These are phyloP conservation scores for Xerocomus brunneocitrinus DNA, from an alignment of 768 basidiomycete species.

Conservation along the genomic window DNA sequence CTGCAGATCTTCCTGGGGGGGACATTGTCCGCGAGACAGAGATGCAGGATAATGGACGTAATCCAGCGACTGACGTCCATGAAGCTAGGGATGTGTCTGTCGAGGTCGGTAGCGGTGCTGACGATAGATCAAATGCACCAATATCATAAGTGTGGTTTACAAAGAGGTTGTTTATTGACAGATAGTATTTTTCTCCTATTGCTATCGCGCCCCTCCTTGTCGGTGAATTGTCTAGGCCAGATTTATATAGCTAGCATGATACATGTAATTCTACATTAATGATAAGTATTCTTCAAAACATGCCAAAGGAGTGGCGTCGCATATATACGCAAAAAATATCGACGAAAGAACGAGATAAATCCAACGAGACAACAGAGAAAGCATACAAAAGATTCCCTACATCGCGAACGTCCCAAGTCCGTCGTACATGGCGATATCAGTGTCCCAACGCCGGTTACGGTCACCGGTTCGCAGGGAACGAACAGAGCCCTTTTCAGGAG, in stretches of 20 bases:
- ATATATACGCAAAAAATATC: slow-evolving; percentile 13
- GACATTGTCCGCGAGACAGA: slow-evolving; percentile 1
- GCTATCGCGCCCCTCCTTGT: not conserved
- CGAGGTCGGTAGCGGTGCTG: slow-evolving; percentile 1
- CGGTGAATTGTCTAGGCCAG: not conserved
- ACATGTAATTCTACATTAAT: slow-evolving; percentile 31
- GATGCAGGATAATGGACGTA: not conserved
- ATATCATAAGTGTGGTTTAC: not conserved
- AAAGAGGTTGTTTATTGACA: not conserved
- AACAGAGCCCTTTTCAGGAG: slow-evolving; percentile 29
- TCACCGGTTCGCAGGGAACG: slow-evolving; percentile 24
- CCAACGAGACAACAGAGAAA: slow-evolving; percentile 11
- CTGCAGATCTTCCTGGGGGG: not conserved
- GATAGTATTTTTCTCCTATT: not conserved
- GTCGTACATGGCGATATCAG: slow-evolving; percentile 30
- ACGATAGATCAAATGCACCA: not conserved
- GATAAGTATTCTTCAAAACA: slow-evolving; percentile 16
- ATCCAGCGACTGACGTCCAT: not conserved
- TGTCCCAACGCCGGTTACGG: slow-evolving; percentile 22
- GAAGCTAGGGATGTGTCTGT: not conserved
- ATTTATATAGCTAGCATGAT: slow-evolving; percentile 17
- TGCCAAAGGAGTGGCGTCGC: slow-evolving; percentile 9
- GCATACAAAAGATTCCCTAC: slow-evolving; percentile 12
- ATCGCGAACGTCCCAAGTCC: slow-evolving; percentile 21
- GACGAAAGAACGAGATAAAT: slow-evolving; percentile 16